A percentile compares a stretch with the other conserved stretches of the same genome.
These are phyloP conservation scores for Graphilbum ipis-grandicollis DNA, from an alignment of 2,329 filamentous ascomycete genomes.

Conservation along the genomic window DNA sequence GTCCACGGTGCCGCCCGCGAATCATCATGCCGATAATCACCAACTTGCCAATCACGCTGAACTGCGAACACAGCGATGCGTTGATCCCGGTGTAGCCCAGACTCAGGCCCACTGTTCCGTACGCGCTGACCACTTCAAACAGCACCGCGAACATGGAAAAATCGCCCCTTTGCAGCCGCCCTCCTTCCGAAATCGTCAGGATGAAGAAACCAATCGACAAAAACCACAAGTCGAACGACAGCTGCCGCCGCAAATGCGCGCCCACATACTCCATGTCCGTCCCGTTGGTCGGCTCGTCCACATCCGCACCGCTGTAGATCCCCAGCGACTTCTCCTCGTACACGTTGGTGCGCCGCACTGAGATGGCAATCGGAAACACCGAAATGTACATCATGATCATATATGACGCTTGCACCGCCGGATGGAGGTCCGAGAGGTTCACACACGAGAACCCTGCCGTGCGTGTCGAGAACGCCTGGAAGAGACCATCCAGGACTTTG, in stretches of 20 bases:
- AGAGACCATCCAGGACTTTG: constrained; percentile 70
- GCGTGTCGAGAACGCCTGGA: constrained; percentile 76
- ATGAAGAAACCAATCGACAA: constrained; percentile 89
- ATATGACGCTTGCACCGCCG: constrained; percentile 85
- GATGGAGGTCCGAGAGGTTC: constrained; percentile 61
- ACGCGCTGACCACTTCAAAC: constrained; percentile 80
- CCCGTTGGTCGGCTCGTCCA: constrained; percentile 29
- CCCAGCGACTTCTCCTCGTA: constrained; percentile 84
- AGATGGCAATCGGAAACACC: constrained; percentile 91
- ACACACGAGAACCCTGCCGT: constrained; percentile 82
- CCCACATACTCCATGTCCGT: constrained; percentile 69
- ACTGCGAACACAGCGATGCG: constrained; percentile 68
- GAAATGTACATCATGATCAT: constrained; percentile 99
- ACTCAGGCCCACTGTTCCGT: constrained; percentile 84
- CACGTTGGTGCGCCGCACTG: constrained; percentile 82
- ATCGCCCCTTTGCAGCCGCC: constrained; percentile 41
- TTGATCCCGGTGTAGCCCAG: constrained; percentile 65
- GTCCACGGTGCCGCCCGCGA: constrained; percentile 49
- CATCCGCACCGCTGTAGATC: constrained; percentile 41
- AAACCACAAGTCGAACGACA: constrained; percentile 97
- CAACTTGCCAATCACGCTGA: constrained; percentile 55
- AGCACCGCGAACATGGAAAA: constrained; percentile 55
- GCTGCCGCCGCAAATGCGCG: constrained; percentile 76
- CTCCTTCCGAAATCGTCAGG: constrained; percentile 74
- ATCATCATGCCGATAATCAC: constrained; percentile 54